These are phyloP conservation scores for Canna indica DNA, from an alignment of 176 grass and related monocot species.

Conservation along the genomic window DNA sequence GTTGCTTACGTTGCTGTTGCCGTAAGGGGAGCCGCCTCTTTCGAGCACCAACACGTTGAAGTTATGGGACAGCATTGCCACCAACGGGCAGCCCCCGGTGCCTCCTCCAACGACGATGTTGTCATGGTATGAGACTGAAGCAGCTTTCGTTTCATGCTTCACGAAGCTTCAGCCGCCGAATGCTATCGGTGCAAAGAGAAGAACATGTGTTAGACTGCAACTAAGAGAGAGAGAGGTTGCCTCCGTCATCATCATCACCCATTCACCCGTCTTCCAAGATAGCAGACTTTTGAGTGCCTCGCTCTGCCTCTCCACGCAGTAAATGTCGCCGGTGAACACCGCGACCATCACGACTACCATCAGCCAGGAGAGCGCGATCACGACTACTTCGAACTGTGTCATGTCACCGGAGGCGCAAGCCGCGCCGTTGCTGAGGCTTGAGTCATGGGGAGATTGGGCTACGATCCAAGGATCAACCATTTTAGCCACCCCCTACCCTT, in stretches of 20 bases:
- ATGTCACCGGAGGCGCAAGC: background rate
- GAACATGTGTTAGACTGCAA: too few relatives aligned
- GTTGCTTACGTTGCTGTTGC: slow-evolving; percentile 50
- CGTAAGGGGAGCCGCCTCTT: slow-evolving; percentile 70
- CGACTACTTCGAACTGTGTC: background rate
- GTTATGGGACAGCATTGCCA: slow-evolving; percentile 50
- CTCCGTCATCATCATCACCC: too few relatives aligned
- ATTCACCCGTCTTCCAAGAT: too few relatives aligned
- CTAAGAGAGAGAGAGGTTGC: too few relatives aligned
- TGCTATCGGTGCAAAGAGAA: background rate
- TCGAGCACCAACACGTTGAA: slow-evolving; percentile 60
- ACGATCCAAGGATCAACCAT: background rate
- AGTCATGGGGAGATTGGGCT: slow-evolving; percentile 10
- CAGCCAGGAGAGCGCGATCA: background rate
- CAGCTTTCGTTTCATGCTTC: slow-evolving; percentile 49
- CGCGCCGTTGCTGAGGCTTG: background rate
- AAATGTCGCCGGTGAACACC: too few relatives aligned
- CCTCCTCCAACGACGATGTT: slow-evolving; percentile 85
- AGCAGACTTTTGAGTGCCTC: too few relatives aligned
- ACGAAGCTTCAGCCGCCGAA: slow-evolving; percentile 54
- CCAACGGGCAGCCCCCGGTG: slow-evolving; percentile 71
- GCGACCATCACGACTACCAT: background rate
- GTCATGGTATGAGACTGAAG: slow-evolving; percentile 42
- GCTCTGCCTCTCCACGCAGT: too few relatives aligned
- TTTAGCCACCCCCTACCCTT: slow-evolving; percentile 15